A percentile compares a stretch with the other conserved stretches of the same genome.
Evolutionary conservation across 768 basidiomycete species (phyloP).

Genomic region (Daedaleopsis sinensis): DNA sequence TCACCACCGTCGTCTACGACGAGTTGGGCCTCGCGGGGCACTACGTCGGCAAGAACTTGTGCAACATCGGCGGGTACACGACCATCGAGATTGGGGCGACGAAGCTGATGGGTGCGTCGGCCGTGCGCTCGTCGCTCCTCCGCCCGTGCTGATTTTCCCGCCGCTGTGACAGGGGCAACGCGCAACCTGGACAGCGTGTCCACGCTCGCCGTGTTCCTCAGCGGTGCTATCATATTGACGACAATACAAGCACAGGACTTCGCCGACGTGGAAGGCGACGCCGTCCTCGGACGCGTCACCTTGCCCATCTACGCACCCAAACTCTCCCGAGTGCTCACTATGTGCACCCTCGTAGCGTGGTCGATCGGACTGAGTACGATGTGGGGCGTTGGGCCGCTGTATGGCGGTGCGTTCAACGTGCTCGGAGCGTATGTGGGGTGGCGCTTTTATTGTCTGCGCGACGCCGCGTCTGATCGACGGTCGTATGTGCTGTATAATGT

Average conservation of each 20-base stretch:
- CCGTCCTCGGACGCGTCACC: neutral
- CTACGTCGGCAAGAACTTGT: constrained; percentile 34
- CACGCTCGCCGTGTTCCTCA: neutral
- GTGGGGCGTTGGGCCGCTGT: constrained; percentile 2
- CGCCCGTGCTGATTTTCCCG: neutral
- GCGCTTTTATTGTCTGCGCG: neutral
- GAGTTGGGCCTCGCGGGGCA: constrained; percentile 32
- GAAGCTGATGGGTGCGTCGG: constrained; percentile 20
- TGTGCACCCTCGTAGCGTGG: constrained; percentile 1
- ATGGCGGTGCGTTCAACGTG: neutral
- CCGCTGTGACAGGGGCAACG: neutral
- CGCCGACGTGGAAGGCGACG: constrained; percentile 8
- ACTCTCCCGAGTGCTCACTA: neutral
- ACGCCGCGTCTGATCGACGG: neutral
- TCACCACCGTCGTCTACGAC: constrained; percentile 32
- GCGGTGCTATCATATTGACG: constrained; percentile 9
- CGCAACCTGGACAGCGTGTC: neutral
- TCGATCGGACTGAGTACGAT: constrained; percentile 1
- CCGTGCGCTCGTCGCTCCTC: too few relatives aligned
- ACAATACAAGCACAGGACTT: constrained; percentile 15
- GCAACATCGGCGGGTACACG: constrained; percentile 35
- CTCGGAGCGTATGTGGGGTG: neutral
- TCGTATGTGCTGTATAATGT: constrained; percentile 13
- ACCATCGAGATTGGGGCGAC: constrained; percentile 40
- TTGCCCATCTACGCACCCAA: constrained; percentile 8